These are phyloP conservation scores for Hemisphaericaspora subhashii DNA, from an alignment of 1,139 yeast genomes.

Conservation along the genomic window DNA sequence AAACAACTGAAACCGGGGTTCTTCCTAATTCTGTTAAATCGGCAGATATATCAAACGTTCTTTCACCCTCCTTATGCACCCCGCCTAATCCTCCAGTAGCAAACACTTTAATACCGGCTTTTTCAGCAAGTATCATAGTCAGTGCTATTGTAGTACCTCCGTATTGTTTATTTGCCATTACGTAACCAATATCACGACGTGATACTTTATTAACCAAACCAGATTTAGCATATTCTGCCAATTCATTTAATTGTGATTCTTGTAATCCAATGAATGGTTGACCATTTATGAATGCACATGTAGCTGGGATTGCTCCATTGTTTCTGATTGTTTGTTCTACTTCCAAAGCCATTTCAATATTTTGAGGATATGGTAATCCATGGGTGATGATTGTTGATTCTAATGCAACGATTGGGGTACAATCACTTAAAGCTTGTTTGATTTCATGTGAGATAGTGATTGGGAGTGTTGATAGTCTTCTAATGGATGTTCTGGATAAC, in stretches of 20 bases:
- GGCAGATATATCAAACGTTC: slow-evolving; percentile 80
- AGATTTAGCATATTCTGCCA: slow-evolving; percentile 43
- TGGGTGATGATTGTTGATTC: slow-evolving; percentile 90
- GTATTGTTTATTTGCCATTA: slow-evolving; percentile 58
- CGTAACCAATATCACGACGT: slow-evolving; percentile 75
- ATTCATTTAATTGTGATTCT: slow-evolving; percentile 42
- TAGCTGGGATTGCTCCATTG: slow-evolving; percentile 80
- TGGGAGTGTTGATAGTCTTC: slow-evolving; percentile 11
- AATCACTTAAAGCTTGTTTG: slow-evolving; percentile 54
- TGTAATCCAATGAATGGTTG: slow-evolving; percentile 67
- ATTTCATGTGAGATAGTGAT: slow-evolving; percentile 56
- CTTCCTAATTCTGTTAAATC: slow-evolving; percentile 82
- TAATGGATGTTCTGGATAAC: slow-evolving; percentile 1
- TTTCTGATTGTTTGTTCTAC: slow-evolving; percentile 65
- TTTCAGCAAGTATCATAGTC: slow-evolving; percentile 77
- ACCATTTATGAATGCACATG: slow-evolving; percentile 78
- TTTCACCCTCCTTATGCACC: slow-evolving; percentile 77
- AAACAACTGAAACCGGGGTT: slow-evolving; percentile 84
- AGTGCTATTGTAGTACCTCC: slow-evolving; percentile 94
- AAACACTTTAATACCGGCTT: slow-evolving; percentile 79
- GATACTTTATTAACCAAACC: slow-evolving; percentile 61
- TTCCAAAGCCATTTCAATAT: slow-evolving; percentile 65
- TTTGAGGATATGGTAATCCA: slow-evolving; percentile 82
- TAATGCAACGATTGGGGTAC: slow-evolving; percentile 68
- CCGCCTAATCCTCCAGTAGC: slow-evolving; percentile 97